Conservation (phyloP, 169 alveolate genomes). For the Babesia ovata region DNA sequence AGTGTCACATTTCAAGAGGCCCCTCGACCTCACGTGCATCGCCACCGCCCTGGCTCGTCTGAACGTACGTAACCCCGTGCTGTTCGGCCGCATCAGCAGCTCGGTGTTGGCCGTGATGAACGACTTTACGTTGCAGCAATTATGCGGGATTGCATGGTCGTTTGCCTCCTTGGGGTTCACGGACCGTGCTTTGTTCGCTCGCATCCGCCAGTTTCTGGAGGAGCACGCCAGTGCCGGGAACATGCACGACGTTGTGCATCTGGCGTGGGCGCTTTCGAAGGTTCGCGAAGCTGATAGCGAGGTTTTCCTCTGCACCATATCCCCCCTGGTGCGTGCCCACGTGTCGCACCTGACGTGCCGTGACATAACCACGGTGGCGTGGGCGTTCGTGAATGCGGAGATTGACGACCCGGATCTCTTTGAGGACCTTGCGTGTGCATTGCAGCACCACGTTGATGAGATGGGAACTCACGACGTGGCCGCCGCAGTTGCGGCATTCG, state of each 20-base stretch:
- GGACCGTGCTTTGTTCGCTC: constrained; percentile 40
- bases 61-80: constrained; percentile 63
- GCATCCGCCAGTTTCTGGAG: constrained; percentile 49
- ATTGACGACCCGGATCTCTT: constrained; percentile 60
- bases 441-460: constrained; percentile 63
- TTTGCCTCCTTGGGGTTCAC: constrained; percentile 65
- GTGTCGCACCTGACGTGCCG: constrained; percentile 46
- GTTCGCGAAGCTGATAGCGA: constrained; percentile 50
- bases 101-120: constrained; percentile 22
- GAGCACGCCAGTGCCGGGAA: constrained; percentile 33
- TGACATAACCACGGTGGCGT: constrained; percentile 66
- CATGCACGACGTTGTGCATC: constrained; percentile 49
- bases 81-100: constrained; percentile 59
- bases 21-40: constrained; percentile 64
- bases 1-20: constrained; percentile 45
- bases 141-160: constrained; percentile 65
- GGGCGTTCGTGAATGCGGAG: constrained; percentile 67
- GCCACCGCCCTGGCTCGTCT: constrained; percentile 67
- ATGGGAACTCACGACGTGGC: constrained; percentile 64
- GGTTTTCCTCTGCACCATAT: constrained; percentile 59
- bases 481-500: constrained; percentile 52
- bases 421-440: constrained; percentile 50
- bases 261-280: constrained; percentile 68
- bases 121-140: constrained; percentile 53
- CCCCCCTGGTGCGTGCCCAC: constrained; percentile 61